Conservation (phyloP, 139 green algal genomes). For the Closterium sp. region DNA sequence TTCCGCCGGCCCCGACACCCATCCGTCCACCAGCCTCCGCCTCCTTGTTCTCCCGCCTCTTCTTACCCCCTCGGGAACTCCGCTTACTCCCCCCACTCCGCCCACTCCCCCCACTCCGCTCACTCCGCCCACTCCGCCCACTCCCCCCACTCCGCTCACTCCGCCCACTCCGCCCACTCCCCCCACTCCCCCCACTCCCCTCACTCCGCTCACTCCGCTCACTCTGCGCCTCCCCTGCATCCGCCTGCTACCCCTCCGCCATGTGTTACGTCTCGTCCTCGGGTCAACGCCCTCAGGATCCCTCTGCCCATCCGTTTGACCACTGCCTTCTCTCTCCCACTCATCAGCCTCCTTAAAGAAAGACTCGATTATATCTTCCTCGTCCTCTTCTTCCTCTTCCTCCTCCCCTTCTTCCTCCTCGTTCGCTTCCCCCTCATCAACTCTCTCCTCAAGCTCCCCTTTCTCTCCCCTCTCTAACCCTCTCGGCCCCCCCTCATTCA, state of each 20-base stretch:
- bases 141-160: background rate
- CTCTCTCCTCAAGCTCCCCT: background rate
- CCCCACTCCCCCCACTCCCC: too few species aligned
- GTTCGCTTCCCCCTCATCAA: background rate
- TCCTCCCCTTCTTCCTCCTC: background rate
- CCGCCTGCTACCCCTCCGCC: too few species aligned
- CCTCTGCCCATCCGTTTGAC: background rate
- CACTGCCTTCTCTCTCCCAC: background rate
- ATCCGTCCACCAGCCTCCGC: background rate
- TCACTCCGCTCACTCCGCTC: background rate
- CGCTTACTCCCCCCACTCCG: background rate
- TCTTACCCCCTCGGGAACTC: background rate
- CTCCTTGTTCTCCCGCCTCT: background rate
- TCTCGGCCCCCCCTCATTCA: background rate
- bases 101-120: background rate
- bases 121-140: background rate
- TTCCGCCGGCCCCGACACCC: background rate
- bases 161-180: background rate
- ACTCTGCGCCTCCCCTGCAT: too few species aligned
- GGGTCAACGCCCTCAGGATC: background rate
- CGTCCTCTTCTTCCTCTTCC: background rate
- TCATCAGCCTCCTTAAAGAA: background rate
- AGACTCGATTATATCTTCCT: background rate
- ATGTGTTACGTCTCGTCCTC: background rate
- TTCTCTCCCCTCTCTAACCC: background rate